phyloP scores from a whole-genome alignment of 2,329 filamentous ascomycete species.

The Grosmannia serpens region DNA sequence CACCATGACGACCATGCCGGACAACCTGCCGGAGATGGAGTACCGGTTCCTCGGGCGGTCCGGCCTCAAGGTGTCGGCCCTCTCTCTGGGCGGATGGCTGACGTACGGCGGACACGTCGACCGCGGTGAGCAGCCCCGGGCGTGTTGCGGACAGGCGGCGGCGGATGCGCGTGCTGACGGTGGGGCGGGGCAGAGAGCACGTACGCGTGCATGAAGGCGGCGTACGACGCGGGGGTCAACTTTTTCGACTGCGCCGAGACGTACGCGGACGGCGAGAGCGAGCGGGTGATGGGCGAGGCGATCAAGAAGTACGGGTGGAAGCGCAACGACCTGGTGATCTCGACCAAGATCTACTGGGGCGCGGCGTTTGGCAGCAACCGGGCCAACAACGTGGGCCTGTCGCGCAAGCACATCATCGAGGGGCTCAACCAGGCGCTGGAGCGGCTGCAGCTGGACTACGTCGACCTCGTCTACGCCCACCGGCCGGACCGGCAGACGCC shows the following conservation, averaged over 20 bases:
- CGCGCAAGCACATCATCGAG: conserved; percentile 41
- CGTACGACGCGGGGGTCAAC: conserved; percentile 50
- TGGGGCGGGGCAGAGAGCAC: conserved; percentile 49
- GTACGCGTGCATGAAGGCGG: conserved; percentile 50
- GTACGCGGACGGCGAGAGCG: conserved; percentile 36
- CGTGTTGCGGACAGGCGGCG: too few species aligned
- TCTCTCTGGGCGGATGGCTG: conserved; percentile 39
- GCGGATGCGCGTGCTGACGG: too few species aligned
- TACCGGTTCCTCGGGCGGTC: conserved; percentile 4
- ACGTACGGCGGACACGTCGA: conserved; percentile 30
- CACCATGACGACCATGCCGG: conserved; percentile 1
- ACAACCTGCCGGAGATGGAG: conserved; percentile 7
- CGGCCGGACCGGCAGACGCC: conserved; percentile 45
- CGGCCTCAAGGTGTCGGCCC: conserved; percentile 12
- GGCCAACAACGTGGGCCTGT: conserved; percentile 38
- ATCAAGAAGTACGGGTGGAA: conserved; percentile 42
- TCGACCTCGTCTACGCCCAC: conserved; percentile 53
- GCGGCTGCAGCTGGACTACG: conserved; percentile 53
- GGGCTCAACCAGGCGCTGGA: conserved; percentile 45
- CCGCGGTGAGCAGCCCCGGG: conserved; percentile 12
- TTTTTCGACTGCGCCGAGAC: conserved; percentile 54
- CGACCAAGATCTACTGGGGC: conserved; percentile 56
- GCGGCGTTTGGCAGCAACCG: conserved; percentile 45
- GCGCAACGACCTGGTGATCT: conserved; percentile 41
- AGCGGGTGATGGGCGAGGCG: conserved; percentile 39